Conservation (phyloP, 164 flowering plant species). For the Aristolochia californica region DNA sequence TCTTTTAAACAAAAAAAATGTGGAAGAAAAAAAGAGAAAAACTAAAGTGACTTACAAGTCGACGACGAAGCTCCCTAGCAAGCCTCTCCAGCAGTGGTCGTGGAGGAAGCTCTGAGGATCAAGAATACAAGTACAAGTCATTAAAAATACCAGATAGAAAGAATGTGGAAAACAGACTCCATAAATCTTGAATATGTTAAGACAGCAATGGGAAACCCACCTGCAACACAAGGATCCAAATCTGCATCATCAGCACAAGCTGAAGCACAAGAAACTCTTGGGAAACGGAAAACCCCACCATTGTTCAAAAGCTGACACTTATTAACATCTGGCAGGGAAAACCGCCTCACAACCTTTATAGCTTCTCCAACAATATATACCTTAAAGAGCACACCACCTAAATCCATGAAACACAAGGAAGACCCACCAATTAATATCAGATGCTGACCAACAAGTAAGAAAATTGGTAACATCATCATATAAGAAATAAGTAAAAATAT, state of each 20-base stretch:
- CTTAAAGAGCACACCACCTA: conserved; percentile 93
- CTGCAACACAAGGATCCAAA: conserved; percentile 78
- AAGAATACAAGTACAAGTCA: background rate
- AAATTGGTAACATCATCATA: background rate
- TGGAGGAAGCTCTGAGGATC: conserved; percentile 81
- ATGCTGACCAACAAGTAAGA: background rate
- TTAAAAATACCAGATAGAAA: background rate
- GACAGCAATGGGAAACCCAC: conserved; percentile 26
- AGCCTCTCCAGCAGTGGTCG: conserved; percentile 78
- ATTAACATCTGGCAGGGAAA: conserved; percentile 80
- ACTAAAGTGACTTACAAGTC: conserved; percentile 42
- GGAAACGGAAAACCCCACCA: conserved; percentile 72
- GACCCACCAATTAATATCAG: background rate
- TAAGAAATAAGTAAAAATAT: background rate
- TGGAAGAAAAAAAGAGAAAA: background rate
- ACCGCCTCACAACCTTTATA: conserved; percentile 82
- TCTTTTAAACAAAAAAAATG: background rate
- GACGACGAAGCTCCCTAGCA: conserved; percentile 71
- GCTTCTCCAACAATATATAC: conserved; percentile 90
- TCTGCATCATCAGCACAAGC: conserved; percentile 97
- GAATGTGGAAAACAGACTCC: background rate
- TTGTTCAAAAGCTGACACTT: conserved; percentile 40
- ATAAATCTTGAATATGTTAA: background rate
- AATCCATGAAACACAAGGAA: background rate
- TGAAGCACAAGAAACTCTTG: conserved; percentile 94